phyloP scores from a whole-genome alignment of 177 flowering plant species.

The Vitis hybrid region DNA sequence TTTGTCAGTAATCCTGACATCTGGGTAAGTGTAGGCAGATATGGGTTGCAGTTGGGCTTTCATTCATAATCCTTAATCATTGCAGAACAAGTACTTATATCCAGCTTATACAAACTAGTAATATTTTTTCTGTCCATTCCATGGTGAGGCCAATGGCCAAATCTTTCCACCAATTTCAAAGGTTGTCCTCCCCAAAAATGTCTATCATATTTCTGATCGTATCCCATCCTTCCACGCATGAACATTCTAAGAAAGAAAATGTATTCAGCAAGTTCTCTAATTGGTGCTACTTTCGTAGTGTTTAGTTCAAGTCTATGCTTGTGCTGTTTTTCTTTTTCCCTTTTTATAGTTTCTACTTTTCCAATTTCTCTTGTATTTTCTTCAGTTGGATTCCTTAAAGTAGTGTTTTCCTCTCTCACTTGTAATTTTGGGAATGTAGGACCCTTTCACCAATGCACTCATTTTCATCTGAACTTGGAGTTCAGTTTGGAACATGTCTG shows the following conservation, averaged over 20 bases:
- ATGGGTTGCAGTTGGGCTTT: neutral
- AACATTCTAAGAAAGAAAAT: neutral
- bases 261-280: neutral
- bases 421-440: slow-evolving; percentile 37
- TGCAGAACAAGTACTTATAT: neutral
- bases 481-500: slow-evolving; percentile 84
- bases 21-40: slow-evolving; percentile 61
- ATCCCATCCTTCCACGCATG: too few species aligned
- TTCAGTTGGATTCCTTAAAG: neutral
- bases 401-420: neutral
- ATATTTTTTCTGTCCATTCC: neutral
- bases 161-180: neutral
- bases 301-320: neutral
- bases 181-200: neutral
- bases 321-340: neutral
- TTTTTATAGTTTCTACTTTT: neutral
- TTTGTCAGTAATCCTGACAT: slow-evolving; percentile 86
- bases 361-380: neutral
- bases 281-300: neutral
- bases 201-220: too few species aligned
- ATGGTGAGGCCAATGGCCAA: neutral
- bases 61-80: neutral
- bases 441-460: slow-evolving; percentile 91
- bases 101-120: neutral
- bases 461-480: slow-evolving; percentile 95